phyloP scores from a whole-genome alignment of 1,284 basidiomycete species.

The Leccinum subfulvum region DNA sequence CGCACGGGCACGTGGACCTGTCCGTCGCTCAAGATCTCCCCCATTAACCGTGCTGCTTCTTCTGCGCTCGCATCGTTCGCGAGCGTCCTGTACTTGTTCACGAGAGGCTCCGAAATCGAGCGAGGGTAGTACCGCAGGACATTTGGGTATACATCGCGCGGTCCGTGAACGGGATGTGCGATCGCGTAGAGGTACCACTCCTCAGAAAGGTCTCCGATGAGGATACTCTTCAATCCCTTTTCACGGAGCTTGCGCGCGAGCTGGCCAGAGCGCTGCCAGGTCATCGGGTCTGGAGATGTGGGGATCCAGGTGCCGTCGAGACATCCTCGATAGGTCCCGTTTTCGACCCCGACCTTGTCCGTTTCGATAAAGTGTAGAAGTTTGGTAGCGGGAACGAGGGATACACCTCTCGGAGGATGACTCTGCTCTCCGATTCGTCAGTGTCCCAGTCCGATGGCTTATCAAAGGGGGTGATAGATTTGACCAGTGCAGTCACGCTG shows the following conservation, averaged over 20 bases:
- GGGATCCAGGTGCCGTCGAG: constrained; percentile 30
- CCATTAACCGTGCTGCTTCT: constrained; percentile 42
- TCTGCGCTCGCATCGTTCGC: constrained; percentile 39
- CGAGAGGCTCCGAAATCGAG: constrained; percentile 45
- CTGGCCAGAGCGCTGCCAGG: constrained; percentile 63
- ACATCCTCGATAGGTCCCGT: constrained; percentile 70
- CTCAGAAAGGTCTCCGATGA: constrained; percentile 68
- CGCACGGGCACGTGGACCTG: constrained; percentile 73
- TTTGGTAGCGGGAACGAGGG: constrained; percentile 43
- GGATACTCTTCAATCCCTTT: constrained; percentile 59
- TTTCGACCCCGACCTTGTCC: constrained; percentile 46
- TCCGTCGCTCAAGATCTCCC: constrained; percentile 60
- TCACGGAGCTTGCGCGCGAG: constrained; percentile 53
- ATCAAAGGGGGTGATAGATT: constrained; percentile 50
- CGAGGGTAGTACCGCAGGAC: constrained; percentile 61
- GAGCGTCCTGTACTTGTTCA: constrained; percentile 44
- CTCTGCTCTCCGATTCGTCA: constrained; percentile 61
- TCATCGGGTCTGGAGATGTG: constrained; percentile 52
- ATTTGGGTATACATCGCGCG: constrained; percentile 54
- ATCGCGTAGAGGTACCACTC: constrained; percentile 78
- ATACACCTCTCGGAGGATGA: constrained; percentile 61
- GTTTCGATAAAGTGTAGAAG: constrained; percentile 60
- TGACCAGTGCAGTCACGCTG: constrained; percentile 49
- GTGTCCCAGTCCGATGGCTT: constrained; percentile 47
- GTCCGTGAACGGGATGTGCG: constrained; percentile 53